Conservation (phyloP, 1,284 basidiomycete genomes). For the Grifola frondosa region DNA sequence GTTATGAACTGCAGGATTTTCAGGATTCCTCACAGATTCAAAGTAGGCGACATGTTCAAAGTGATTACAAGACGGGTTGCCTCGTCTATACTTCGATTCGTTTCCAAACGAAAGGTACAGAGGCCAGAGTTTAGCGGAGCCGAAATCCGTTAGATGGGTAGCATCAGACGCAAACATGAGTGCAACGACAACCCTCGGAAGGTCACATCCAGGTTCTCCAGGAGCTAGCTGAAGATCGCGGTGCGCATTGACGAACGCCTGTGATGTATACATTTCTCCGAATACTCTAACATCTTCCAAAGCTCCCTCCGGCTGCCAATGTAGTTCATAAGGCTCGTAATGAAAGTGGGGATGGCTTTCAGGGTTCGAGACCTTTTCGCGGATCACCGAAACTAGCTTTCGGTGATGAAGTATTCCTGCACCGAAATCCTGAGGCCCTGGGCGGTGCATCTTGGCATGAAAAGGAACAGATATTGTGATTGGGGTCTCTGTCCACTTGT, state of each 20-base stretch:
- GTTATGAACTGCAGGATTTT: neutral
- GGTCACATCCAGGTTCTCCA: neutral
- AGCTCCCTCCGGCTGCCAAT: no score
- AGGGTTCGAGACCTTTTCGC: neutral
- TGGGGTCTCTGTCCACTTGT: no score
- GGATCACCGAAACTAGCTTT: no score
- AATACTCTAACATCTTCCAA: neutral
- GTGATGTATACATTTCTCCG: neutral
- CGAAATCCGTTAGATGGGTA: slow-evolving; percentile 18
- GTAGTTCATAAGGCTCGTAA: neutral
- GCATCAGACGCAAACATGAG: slow-evolving; percentile 3
- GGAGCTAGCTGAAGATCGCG: slow-evolving; percentile 7
- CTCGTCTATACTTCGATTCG: slow-evolving; percentile 27
- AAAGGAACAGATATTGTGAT: no score
- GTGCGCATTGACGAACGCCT: neutral
- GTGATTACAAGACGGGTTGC: slow-evolving; percentile 15
- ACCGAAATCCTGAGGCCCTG: no score
- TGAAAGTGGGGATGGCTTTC: neutral
- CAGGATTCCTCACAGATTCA: slow-evolving; percentile 21
- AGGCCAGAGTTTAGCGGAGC: slow-evolving; percentile 30
- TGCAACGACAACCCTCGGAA: neutral
- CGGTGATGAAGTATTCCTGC: no score
- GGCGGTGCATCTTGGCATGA: no score
- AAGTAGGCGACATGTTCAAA: slow-evolving; percentile 24
- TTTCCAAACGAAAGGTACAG: slow-evolving; percentile 32